Evolutionary conservation across 805 yeast genomes (phyloP).

Genomic region (Dipodascus albidus): DNA sequence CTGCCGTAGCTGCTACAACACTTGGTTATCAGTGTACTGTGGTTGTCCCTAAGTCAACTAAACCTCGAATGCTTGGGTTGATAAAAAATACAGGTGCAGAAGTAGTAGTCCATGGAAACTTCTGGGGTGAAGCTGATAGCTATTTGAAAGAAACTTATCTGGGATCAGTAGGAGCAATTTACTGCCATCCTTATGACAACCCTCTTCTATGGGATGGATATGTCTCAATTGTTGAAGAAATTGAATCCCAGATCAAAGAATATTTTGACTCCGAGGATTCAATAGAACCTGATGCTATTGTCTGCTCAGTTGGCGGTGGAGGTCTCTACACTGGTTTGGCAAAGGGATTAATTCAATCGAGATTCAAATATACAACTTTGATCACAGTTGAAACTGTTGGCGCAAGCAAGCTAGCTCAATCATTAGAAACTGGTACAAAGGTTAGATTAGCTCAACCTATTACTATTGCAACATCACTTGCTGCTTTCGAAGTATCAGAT

Average conservation of each 20-base stretch:
- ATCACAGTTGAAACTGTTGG: constrained; percentile 50
- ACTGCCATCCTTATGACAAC: constrained; percentile 84
- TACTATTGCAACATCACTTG: constrained; percentile 49
- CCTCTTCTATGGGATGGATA: constrained; percentile 94
- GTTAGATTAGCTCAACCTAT: constrained; percentile 30
- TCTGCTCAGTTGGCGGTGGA: constrained; percentile 91
- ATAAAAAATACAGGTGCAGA: constrained; percentile 39
- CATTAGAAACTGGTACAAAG: constrained; percentile 32
- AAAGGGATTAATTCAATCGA: constrained; percentile 55
- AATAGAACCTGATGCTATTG: constrained; percentile 58
- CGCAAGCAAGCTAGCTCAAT: constrained; percentile 42
- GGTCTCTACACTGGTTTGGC: constrained; percentile 81
- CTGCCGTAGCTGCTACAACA: constrained; percentile 73
- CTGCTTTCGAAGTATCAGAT: constrained; percentile 41
- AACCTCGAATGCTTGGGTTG: constrained; percentile 33
- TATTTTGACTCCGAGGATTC: constrained; percentile 21
- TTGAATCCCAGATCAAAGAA: constrained; percentile 45
- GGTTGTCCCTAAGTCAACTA: constrained; percentile 44
- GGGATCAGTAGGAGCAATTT: constrained; percentile 55
- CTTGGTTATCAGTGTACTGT: constrained; percentile 47
- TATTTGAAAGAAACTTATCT: constrained; percentile 56
- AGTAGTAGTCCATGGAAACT: constrained; percentile 53
- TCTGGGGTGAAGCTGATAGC: constrained; percentile 69
- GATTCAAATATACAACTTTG: constrained; percentile 26
- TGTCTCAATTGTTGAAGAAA: constrained; percentile 81